Base-by-base conservation (phyloP, 805 yeast genomes). In the Sungouiozyma intestinalis region DNA sequence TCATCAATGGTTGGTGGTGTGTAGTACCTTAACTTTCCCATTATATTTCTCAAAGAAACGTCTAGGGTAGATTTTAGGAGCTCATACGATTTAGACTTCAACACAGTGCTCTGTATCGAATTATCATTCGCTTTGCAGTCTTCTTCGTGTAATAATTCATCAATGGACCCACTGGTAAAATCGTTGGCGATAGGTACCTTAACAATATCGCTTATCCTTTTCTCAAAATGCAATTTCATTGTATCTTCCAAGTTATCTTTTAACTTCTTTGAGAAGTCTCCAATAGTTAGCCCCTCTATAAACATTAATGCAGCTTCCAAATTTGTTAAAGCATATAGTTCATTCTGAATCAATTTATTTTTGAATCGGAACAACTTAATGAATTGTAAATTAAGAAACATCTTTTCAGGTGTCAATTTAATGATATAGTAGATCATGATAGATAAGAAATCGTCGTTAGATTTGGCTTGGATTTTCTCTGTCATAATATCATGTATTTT, bases 241-340 rank as follows among this genome's bases (percentile, higher is more conserved):
- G 41, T 40, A 9, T 34, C 17, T 2, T 48, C 21, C 17, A 59
- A 36, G 19, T 51, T 45, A 14, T 44, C 48, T 36, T 48, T 46
- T 7, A 50, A 44, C 27, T 44, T 47, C 7, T 48, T 39, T 3
- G 63, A 48, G 35, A 57, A 50, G 39, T 58, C 61, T 18, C 21
- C 24, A 3, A 46, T 27, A 13, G 58, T 55, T 16, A 60, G 45
- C 2, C 57, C 55, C 33, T 57, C 63, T n/a, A 61, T 47, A 38
- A 58, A 61, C n/a, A 51, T 51, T 13, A 61, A 44, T 1, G 64
- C 62, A 1, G 64, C 65, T 33, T 60, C 64, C 8, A 60, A 42
- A 45, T 61, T 61, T 9, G 65, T 61, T 14, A 60, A 41, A 11
- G 58, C 62, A 46, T 51, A 61, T 16, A 58, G 43, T 42, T 60